Conservation (phyloP, 2,329 filamentous ascomycete genomes). For the Trichoderma endophyticum region DNA sequence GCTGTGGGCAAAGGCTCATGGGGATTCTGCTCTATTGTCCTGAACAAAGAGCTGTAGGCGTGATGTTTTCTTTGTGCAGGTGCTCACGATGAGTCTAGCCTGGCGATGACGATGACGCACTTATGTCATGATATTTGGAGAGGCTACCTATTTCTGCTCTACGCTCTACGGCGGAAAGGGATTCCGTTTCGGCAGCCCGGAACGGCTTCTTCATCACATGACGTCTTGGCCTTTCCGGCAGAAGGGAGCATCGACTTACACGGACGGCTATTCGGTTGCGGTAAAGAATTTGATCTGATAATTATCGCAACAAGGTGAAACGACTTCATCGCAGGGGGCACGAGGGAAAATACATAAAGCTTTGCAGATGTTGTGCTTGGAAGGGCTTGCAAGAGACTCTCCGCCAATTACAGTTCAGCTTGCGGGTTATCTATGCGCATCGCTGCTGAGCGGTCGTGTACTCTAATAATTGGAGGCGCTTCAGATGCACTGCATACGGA, state of each 20-base stretch:
- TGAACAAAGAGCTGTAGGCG: background rate
- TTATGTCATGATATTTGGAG: background rate
- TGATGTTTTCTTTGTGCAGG: background rate
- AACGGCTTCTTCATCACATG: constrained; percentile 11
- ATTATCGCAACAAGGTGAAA: background rate
- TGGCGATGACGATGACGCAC: background rate
- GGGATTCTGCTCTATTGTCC: background rate
- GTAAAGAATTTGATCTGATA: background rate
- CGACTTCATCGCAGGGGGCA: background rate
- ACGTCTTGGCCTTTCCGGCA: background rate
- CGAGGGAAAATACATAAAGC: background rate
- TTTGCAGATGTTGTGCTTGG: background rate
- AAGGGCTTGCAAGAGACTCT: background rate
- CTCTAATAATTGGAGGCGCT: background rate
- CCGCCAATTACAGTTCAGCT: background rate
- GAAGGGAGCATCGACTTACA: constrained; percentile 8
- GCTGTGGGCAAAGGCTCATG: background rate
- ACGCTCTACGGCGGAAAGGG: background rate
- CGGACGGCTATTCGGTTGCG: background rate
- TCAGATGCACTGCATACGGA: background rate
- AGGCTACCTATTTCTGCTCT: background rate
- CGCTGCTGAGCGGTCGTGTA: background rate
- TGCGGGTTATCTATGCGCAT: background rate
- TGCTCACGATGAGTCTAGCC: background rate
- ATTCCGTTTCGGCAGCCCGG: background rate